Base-by-base conservation (phyloP, 306 rosid species). In the Adenanthera pavonina region DNA sequence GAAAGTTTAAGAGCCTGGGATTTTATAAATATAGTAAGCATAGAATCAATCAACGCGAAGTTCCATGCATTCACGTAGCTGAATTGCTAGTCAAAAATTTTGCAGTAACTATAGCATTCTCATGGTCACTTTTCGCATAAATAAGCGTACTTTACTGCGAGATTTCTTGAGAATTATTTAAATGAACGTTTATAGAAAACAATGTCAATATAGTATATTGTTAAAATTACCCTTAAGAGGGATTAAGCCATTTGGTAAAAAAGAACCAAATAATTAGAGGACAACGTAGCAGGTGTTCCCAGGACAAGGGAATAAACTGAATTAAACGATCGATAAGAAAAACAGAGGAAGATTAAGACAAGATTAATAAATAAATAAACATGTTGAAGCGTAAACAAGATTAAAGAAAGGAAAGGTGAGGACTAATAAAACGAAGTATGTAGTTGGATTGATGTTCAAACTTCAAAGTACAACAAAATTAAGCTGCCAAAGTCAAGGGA, bases 401-500 rank as follows among this genome's bases (percentile, higher is more conserved):
- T 56, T n/a, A 56, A 59, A 30, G 1, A 59, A 44, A 44, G 36
- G 25, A 59, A 59, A 25, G 0, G 8, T 20, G 15, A 8, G 10
- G 34, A 20, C 11, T 59, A 25, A 57, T 3, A 20, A 6, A 56
- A 56, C 19, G 34, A 46, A 46, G 49, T 12, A 46, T 46, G 12
- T 1, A 46, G 49, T 1, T 9, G 8, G 49, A 46, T 46, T 46
- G 49, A 53, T 17, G 13, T 17, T 3, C 20, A 54, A 17, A 7
- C 30, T n/a, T 6, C 3, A 17, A 69, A 69, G 74, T 5, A 69
- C 40, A 46, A 14, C 75, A 47, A 14, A 14, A 13, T 8, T 0
- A 11, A 70, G 75, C 43, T 48, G n/a, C 5, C 16, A 7, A 70
- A 70, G 75, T 70, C 75, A 70, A 47, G 30, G 75, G 59, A 70